Evolutionary conservation across 495 filamentous ascomycete genomes (phyloP).

Genomic region (Sordaria brevicollis): DNA sequence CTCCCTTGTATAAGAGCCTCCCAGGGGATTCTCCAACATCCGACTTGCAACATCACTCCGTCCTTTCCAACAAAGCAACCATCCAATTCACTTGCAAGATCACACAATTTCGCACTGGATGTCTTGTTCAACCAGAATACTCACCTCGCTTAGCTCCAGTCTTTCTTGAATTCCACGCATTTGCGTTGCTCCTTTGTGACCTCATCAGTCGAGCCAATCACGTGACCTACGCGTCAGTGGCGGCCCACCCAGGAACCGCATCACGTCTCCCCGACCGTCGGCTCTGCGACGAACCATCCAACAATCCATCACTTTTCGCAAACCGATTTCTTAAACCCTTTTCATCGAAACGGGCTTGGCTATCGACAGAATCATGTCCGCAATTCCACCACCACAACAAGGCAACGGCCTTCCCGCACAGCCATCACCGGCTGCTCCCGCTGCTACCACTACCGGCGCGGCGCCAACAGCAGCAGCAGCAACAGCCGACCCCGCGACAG

Average conservation of each 20-base stretch:
- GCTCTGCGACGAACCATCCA: neutral
- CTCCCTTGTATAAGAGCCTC: neutral
- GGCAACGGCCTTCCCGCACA: neutral
- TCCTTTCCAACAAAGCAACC: neutral
- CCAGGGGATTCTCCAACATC: neutral
- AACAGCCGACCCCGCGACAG: constrained; percentile 11
- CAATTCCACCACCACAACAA: neutral
- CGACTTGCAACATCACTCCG: neutral
- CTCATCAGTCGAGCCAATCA: neutral
- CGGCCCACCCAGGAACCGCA: neutral
- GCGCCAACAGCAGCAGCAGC: neutral
- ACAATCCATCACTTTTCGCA: neutral
- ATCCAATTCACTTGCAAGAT: neutral
- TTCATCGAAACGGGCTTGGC: neutral
- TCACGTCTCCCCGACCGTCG: neutral
- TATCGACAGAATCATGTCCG: neutral
- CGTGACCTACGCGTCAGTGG: neutral
- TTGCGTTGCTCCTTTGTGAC: neutral
- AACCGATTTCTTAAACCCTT: neutral
- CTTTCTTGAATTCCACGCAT: neutral
- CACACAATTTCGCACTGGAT: neutral
- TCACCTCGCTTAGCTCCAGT: too few relatives aligned
- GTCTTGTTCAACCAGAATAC: too few relatives aligned
- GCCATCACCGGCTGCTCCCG: neutral
- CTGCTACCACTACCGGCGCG: neutral